Conservation (phyloP, 1,139 yeast genomes). For the Pichia sp. region DNA sequence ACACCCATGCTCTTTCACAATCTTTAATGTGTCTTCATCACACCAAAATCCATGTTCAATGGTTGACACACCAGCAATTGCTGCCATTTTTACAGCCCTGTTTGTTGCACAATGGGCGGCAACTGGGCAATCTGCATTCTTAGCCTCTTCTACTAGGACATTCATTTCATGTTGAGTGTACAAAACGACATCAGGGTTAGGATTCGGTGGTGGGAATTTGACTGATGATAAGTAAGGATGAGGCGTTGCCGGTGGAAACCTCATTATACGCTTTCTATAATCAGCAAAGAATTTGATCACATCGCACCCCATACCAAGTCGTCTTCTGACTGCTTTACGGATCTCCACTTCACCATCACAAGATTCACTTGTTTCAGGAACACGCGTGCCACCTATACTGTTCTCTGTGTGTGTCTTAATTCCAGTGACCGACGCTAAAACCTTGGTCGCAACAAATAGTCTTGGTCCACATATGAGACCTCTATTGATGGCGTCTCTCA, state of each 20-base stretch:
- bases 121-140: constrained; percentile 21
- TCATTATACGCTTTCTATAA: constrained; percentile 21
- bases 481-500: constrained; percentile 23
- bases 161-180: constrained; percentile 24
- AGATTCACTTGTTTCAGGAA: constrained; percentile 20
- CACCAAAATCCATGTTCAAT: constrained; percentile 24
- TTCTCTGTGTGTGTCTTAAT: constrained; percentile 21
- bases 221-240: constrained; percentile 24
- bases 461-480: constrained; percentile 22
- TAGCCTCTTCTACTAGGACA: constrained; percentile 20
- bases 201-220: constrained; percentile 20
- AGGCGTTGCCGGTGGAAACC: constrained; percentile 22
- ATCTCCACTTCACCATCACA: constrained; percentile 24
- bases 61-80: constrained; percentile 20
- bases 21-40: constrained; percentile 16
- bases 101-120: constrained; percentile 25
- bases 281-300: constrained; percentile 24
- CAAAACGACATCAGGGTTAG: constrained; percentile 23
- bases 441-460: constrained; percentile 23
- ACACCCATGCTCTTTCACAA: constrained; percentile 15
- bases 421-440: constrained; percentile 19
- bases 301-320: constrained; percentile 24
- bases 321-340: constrained; percentile 21
- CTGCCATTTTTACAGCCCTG: constrained; percentile 21
- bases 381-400: constrained; percentile 18